phyloP scores from a whole-genome alignment of 208 protist genomes.

The Cochliopodium minus region DNA sequence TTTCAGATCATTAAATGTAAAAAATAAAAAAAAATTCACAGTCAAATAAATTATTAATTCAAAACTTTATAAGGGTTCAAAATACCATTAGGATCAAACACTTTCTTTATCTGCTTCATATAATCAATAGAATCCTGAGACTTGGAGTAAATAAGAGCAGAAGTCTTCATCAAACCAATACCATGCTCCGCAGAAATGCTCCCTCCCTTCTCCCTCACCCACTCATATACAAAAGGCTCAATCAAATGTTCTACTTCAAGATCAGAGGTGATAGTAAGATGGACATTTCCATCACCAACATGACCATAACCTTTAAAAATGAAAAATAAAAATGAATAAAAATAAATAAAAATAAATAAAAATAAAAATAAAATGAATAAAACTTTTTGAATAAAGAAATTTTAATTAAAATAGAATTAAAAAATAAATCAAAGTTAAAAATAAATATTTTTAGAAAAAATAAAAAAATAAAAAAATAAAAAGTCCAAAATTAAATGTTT shows the following conservation, averaged over 20 bases:
- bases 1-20: too few relatives aligned
- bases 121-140: constrained; percentile 38
- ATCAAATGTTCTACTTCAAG: constrained; percentile 21
- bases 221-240: constrained; percentile 61
- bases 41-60: too few relatives aligned
- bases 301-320: constrained; percentile 75
- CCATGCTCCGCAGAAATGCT: constrained; percentile 80
- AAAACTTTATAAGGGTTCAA: constrained; percentile 83
- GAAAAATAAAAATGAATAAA: constrained; percentile 37
- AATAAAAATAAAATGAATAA: constrained; percentile 51
- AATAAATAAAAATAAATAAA: constrained; percentile 52
- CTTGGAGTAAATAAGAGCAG: constrained; percentile 58
- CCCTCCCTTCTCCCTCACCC: constrained; percentile 15
- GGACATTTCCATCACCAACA: constrained; percentile 84
- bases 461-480: not conserved
- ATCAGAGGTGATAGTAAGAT: constrained; percentile 65
- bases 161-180: constrained; percentile 62
- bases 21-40: too few relatives aligned
- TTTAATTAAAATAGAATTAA: too few relatives aligned
- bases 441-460: constrained; percentile 29
- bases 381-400: too few relatives aligned
- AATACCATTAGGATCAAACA: constrained; percentile 79
- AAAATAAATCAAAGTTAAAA: too few relatives aligned
- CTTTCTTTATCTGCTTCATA: constrained; percentile 62
- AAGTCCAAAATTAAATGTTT: not conserved